Base-by-base conservation (phyloP, 192 early-diverging fungal genomes). In the Gonapodya prolifera region DNA sequence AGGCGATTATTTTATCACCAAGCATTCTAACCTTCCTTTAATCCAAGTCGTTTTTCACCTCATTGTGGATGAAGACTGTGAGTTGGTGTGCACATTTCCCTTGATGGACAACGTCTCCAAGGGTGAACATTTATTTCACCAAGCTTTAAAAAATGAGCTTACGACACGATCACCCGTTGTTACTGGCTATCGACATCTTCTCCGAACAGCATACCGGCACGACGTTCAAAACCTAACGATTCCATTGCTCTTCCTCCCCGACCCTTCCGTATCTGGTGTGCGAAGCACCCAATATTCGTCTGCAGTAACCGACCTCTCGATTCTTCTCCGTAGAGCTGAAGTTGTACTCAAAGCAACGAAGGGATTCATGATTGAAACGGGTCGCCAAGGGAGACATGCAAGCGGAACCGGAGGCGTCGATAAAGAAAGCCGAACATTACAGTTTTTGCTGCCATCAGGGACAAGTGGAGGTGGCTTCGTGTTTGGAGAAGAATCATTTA, bases 31-130 rank as follows among this genome's bases (percentile, higher is more conserved):
- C 77, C 45, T 94, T 31, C 91, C 91, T 2, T 79, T 89, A 70
- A 82, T 87, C 29, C 92, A 94, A 76, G 85, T 91, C 0, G 88
- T 91, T 34, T 94, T 93, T 79, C 92, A 93, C 73, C 80, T 94
- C 69, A 83, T 94, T 69, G 84, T 92, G 74, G 85, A 83, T 33
- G 84, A 84, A 30, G 82, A 85, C 69, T 81, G 90, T 89, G 78
- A 36, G 78, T 83, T n/a, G 33, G 30, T 36, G 8, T 34, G 61
- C 31, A 23, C 74, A 0, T 34, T 17, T 35, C 23, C 75, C 1
- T 78, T 1, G 18, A 32, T 29, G 78, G 23, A 34, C 75, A 30
- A 69, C 75, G 33, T 77, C 75, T 30, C 45, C 8, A 8, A 16
- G 8, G 71, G 70, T 75, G 33, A 32, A n/a, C 32, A 80, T 34